Base-by-base conservation (phyloP, 2,329 filamentous ascomycete species). In the Aspergillus candidus region DNA sequence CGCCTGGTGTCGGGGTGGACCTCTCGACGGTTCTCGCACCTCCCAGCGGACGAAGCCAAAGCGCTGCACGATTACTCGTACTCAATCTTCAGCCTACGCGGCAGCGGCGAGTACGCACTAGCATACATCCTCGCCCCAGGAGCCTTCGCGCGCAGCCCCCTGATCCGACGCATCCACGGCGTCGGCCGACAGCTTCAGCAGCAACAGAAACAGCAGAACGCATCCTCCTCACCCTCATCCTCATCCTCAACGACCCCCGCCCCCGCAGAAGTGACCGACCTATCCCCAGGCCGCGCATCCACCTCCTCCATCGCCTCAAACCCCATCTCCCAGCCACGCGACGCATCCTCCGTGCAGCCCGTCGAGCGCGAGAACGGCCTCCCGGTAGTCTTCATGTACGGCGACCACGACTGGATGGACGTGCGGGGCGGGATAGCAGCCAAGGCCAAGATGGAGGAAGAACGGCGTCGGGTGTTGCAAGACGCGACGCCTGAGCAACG, bases 341-440 rank as follows among this genome's bases (percentile, higher is more conserved):
- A 32, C 47, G 15, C 49, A 48, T 32, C 42, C 53, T 13, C 34
- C 51, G n/a, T 40, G 49, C 18, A 37, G 30, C 40, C 56, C 11
- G 44, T 59, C 12, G 54, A 57, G 15, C 65, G 72, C 8, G 79
- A 82, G 55, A 85, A 77, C 0, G 89, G 90, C 1, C 74, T 89
- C 39, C 91, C 93, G 0, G 74, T 97, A 29, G 78, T 97, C 7
- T 79, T 98, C 62, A 90, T 97, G 86, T 98, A 98, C 62, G 93
- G 93, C 51, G 90, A 97, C 58, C 83, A 93, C 60, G 93, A 98
- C 72, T 98, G 93, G 93, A 98, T 98, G 93, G 93, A 98, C 54
- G 83, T 93, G 7, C 81, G 82, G 0, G 93, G 90, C 22, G 93
- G 93, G 0, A 80, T 83, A 37, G 88, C 86, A 0, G 83, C 90